Evolutionary conservation across 176 grass and related monocot species (phyloP), one percentile per base, ranked within the genome.

Genomic region (Juncus inflexus): DNA sequence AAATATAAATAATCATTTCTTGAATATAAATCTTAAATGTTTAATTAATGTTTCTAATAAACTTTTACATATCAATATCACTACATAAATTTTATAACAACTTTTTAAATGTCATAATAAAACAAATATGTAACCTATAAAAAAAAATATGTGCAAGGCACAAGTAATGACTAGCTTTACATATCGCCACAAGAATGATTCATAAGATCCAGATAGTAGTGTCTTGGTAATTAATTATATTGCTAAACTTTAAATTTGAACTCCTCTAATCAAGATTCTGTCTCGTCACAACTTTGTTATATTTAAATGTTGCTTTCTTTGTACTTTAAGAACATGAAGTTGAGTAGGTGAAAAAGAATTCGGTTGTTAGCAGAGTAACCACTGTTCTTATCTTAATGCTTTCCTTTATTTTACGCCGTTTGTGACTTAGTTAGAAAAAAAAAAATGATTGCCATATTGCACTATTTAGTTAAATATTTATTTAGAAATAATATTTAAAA

Each of bases 241-340:
- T 42, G 37, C 41, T 58, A 35, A 57, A 15, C 40, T 59, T 71
- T 71, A 40, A 55, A 71, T 59, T 43, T 71, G 53, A 59, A 52
- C 67, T 71, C 67, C 42, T 5, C 38, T 59, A 71, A 71, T 71
- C 9, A 71, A 71, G 67, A 71, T 71, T 71, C 67, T 71, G 14
- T 42, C 52, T 43, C 35, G 10, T 56, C 13, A 16, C 56, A 14
- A 55, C 36, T 8, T 70, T 70, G 52, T 43, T 47, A 57, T 57
- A 69, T 35, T 14, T 67, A 13, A 15, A 43, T 42, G 66, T 57
- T 70, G 67, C 52, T 71, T 71, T 59, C 39, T 59, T 71, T 59
- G 51, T 57, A 45, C 67, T 70, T 70, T 45, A 70, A 37, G 52
- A 16, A 58, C 56, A 54, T 71, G 9, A 47, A 9, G 4, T 47